Evolutionary conservation across 2,329 filamentous ascomycete species (phyloP).

Genomic region (Ilyonectria robusta): DNA sequence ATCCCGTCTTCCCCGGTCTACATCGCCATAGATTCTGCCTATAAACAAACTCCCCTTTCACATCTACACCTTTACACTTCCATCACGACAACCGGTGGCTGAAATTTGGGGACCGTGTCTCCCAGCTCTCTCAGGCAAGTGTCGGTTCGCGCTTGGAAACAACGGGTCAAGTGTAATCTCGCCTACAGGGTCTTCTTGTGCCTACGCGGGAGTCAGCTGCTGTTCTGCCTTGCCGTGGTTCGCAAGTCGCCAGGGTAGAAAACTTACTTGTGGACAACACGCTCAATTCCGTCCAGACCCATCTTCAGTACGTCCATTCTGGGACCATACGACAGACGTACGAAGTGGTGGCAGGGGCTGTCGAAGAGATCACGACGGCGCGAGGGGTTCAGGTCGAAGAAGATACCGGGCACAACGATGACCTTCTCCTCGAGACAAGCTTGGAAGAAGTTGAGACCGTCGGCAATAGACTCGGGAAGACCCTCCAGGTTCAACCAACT

Average conservation of each 20-base stretch:
- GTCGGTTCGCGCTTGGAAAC: neutral
- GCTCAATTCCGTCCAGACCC: constrained; percentile 88
- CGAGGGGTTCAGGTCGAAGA: constrained; percentile 95
- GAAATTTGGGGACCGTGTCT: neutral
- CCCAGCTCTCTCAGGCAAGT: constrained; percentile 10
- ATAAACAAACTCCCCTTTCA: constrained; percentile 20
- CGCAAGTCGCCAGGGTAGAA: neutral
- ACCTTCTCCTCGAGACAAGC: constrained; percentile 94
- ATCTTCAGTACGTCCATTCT: constrained; percentile 83
- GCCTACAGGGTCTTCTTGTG: constrained; percentile 40
- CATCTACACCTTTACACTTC: constrained; percentile 12
- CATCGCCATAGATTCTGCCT: constrained; percentile 11
- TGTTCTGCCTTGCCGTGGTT: neutral
- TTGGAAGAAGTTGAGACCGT: constrained; percentile 97
- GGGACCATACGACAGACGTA: constrained; percentile 87
- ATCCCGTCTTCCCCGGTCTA: constrained; percentile 5
- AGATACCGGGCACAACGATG: constrained; percentile 97
- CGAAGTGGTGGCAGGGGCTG: constrained; percentile 93
- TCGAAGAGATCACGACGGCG: constrained; percentile 93
- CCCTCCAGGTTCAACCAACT: constrained; percentile 74
- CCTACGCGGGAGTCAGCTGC: constrained; percentile 35
- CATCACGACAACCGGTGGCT: neutral
- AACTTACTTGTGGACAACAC: constrained; percentile 80
- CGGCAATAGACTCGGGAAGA: constrained; percentile 85
- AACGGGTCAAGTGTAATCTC: neutral